Evolutionary conservation across 2,329 filamentous ascomycete genomes (phyloP).

Genomic region (Alternaria sp.): DNA sequence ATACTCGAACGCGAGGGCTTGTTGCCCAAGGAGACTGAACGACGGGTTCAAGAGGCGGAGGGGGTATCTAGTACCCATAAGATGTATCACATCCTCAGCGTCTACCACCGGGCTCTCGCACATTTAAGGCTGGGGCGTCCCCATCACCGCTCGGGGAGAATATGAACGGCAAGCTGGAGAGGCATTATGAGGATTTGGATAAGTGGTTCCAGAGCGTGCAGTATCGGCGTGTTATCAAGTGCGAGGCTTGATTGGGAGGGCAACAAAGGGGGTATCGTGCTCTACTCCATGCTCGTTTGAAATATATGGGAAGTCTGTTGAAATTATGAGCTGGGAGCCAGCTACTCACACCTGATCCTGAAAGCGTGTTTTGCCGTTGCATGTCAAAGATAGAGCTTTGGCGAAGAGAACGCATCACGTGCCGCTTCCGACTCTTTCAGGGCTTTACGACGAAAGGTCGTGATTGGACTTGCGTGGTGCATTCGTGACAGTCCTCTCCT

Average conservation of each 20-base stretch:
- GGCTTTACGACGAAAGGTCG: not conserved
- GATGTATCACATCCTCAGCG: rapidly evolving
- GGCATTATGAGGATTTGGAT: not conserved
- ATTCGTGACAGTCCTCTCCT: not conserved
- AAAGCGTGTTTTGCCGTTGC: not conserved
- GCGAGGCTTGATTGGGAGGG: rapidly evolving
- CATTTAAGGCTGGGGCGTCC: rapidly evolving
- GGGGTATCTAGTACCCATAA: not conserved
- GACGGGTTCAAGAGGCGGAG: not conserved
- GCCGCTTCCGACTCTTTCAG: not conserved
- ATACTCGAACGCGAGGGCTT: slow-evolving; percentile 3
- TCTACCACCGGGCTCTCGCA: not conserved
- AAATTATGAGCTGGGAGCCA: not conserved
- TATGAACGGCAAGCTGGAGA: not conserved
- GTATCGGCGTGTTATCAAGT: not conserved
- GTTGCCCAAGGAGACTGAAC: not conserved
- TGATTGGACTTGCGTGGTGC: not conserved
- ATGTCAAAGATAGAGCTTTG: rapidly evolving
- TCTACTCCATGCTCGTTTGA: not conserved
- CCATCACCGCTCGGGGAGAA: not conserved
- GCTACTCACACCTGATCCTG: not conserved
- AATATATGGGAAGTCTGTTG: not conserved
- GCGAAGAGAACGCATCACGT: not conserved
- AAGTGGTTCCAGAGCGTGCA: not conserved
- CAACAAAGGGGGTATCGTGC: not conserved